These are phyloP conservation scores for Saccharomyces kudriavzevii DNA, from an alignment of 805 yeast genomes.

Conservation along the genomic window DNA sequence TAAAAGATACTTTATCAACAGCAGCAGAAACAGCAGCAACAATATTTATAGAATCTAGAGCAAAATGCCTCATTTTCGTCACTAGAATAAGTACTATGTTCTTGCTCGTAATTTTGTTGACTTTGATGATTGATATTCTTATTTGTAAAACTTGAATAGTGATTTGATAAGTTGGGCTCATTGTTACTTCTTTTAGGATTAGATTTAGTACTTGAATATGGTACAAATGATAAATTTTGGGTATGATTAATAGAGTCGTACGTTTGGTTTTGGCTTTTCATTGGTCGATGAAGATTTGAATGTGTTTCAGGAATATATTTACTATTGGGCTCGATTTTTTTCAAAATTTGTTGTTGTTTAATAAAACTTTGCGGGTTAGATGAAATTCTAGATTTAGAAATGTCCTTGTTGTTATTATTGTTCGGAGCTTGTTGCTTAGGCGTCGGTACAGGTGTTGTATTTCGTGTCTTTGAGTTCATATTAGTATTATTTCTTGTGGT, in stretches of 20 bases:
- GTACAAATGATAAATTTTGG: background rate
- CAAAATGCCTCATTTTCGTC: slow-evolving; percentile 1
- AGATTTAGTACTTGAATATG: background rate
- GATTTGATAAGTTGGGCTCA: background rate
- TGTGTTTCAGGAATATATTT: background rate
- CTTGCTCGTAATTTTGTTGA: slow-evolving; percentile 1
- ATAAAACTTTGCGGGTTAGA: slow-evolving; percentile 6
- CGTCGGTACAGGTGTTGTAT: slow-evolving; percentile 1
- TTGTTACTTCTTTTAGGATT: background rate
- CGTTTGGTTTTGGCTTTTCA: background rate
- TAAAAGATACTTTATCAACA: slow-evolving; percentile 3
- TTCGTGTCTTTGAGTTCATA: slow-evolving; percentile 6
- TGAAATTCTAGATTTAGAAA: slow-evolving; percentile 1
- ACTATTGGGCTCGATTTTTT: slow-evolving; percentile 1
- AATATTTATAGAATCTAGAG: background rate
- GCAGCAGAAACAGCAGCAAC: background rate
- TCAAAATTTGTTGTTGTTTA: slow-evolving; percentile 8
- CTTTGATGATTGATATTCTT: slow-evolving; percentile 3
- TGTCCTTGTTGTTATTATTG: slow-evolving; percentile 2
- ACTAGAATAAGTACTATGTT: background rate
- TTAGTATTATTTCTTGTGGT: slow-evolving; percentile 9
- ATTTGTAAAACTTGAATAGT: background rate
- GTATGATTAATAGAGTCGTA: background rate
- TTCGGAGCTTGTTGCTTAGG: background rate
- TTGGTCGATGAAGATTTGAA: background rate